Percentiles rank a stretch among this genome's conserved stretches.
These are phyloP conservation scores for Aurantiochytrium sp. DNA, from an alignment of 108 stramenopile species.

Conservation along the genomic window DNA sequence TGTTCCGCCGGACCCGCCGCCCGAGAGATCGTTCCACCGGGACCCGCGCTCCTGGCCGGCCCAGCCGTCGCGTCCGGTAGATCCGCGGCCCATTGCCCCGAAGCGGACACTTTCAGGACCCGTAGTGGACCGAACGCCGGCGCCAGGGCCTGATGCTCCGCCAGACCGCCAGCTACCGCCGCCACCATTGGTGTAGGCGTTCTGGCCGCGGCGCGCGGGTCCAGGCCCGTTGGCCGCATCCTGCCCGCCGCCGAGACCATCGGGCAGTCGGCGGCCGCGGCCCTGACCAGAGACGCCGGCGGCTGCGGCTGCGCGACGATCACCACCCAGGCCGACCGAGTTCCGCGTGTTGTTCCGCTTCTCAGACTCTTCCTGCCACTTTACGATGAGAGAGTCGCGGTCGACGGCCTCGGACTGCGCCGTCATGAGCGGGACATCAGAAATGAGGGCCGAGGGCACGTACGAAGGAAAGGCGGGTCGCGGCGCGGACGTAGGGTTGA, in stretches of 20 bases:
- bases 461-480: neutral
- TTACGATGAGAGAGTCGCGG: neutral
- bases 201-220: no score
- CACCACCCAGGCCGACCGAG: neutral
- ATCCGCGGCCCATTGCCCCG: no score
- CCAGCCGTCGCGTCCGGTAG: no score
- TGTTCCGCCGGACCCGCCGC: neutral
- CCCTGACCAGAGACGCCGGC: neutral
- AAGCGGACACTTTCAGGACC: no score
- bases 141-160: no score
- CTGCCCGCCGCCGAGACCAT: no score
- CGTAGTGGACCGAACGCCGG: no score
- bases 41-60: neutral
- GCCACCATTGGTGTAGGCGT: no score
- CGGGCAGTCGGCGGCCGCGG: neutral
- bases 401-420: neutral
- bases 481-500: neutral
- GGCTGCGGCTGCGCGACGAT: neutral
- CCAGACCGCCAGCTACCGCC: no score
- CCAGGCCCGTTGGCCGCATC: no score
- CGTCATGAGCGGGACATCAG: neutral
- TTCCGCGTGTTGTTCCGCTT: neutral
- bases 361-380: constrained; percentile 8
- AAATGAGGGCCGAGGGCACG: neutral
- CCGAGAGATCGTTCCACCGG: neutral